These are phyloP conservation scores for Geotrichum siamense DNA, from an alignment of 1,139 yeast species.

Conservation along the genomic window DNA sequence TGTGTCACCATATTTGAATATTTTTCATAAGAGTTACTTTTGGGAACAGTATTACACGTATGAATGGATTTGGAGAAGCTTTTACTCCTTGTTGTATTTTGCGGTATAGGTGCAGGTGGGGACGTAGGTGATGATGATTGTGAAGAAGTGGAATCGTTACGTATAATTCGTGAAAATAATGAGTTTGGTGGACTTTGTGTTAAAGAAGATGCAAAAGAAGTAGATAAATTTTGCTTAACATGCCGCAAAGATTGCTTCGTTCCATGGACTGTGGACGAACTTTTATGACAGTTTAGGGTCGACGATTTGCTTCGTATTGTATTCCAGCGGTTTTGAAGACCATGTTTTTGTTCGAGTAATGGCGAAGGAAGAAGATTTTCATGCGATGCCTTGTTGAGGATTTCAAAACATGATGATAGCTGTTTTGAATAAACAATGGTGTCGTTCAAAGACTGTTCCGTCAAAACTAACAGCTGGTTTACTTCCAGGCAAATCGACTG, in stretches of 20 bases:
- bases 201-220: background rate
- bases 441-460: background rate
- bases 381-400: conserved; percentile 8
- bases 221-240: background rate
- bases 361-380: conserved; percentile 8
- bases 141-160: background rate
- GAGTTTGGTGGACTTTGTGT: conserved; percentile 6
- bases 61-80: too few species aligned
- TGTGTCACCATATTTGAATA: too few species aligned
- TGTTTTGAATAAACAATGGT: background rate
- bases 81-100: too few species aligned
- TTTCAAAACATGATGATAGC: conserved; percentile 9
- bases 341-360: conserved; percentile 7
- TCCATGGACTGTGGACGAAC: background rate
- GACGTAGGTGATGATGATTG: background rate
- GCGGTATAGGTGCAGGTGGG: background rate
- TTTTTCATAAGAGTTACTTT: too few species aligned
- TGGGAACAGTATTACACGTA: too few species aligned
- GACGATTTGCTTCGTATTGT: conserved; percentile 1
- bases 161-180: conserved; percentile 1
- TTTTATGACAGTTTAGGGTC: background rate
- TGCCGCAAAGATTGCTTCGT: background rate
- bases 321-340: conserved; percentile 10
- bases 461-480: conserved; percentile 21
- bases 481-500: conserved; percentile 25